These are phyloP conservation scores for Apophysomyces sp. DNA, from an alignment of 371 early-diverging fungal genomes.

Conservation along the genomic window DNA sequence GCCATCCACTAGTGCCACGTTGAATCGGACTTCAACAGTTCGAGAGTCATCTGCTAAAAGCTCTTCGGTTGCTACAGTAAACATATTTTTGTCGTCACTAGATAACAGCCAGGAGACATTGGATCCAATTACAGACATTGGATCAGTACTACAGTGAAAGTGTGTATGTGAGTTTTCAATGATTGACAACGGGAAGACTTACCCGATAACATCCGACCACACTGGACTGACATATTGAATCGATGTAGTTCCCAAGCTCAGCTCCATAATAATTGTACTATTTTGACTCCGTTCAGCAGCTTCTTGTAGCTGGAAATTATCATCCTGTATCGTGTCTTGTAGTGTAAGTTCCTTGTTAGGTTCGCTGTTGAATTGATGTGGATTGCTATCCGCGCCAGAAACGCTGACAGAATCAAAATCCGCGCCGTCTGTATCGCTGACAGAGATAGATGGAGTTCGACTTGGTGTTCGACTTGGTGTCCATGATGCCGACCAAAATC, in stretches of 20 bases:
- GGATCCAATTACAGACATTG: conserved; percentile 45
- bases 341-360: neutral
- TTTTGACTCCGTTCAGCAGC: conserved; percentile 59
- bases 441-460: conserved; percentile 1
- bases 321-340: conserved; percentile 17
- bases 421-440: conserved; percentile 14
- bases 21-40: conserved; percentile 77
- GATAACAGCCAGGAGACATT: conserved; percentile 48
- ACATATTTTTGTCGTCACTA: conserved; percentile 57
- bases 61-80: conserved; percentile 66
- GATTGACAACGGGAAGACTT: conserved; percentile 8
- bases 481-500: conserved; percentile 34
- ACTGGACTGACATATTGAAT: conserved; percentile 63
- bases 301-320: conserved; percentile 44
- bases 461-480: neutral
- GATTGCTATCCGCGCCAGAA: neutral
- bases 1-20: conserved; percentile 48
- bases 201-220: conserved; percentile 62
- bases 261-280: conserved; percentile 62
- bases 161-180: neutral
- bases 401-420: conserved; percentile 13
- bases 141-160: conserved; percentile 34
- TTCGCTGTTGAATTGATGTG: neutral
- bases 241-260: conserved; percentile 45
- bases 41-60: conserved; percentile 67